phyloP scores from a whole-genome alignment of 1,284 basidiomycete genomes.

The Moesziomyces aphidis region DNA sequence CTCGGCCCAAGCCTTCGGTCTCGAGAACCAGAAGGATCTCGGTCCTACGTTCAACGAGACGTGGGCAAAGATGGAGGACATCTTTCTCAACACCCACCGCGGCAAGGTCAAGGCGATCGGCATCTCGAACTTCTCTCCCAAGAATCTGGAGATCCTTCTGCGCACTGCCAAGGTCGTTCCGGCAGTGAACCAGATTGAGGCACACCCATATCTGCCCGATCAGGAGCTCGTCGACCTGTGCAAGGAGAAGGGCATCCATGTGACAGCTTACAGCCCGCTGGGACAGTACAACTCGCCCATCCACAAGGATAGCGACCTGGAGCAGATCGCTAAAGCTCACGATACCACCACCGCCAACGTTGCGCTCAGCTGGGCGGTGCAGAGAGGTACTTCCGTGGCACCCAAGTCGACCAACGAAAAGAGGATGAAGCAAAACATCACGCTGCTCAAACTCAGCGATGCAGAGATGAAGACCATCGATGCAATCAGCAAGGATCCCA shows the following conservation, averaged over 20 bases:
- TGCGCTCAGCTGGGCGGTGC: slow-evolving; percentile 78
- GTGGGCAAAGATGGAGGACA: slow-evolving; percentile 62
- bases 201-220: slow-evolving; percentile 68
- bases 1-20: slow-evolving; percentile 13
- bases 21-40: slow-evolving; percentile 32
- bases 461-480: slow-evolving; percentile 72
- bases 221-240: slow-evolving; percentile 78
- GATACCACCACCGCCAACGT: slow-evolving; percentile 75
- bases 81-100: slow-evolving; percentile 55
- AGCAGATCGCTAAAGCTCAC: slow-evolving; percentile 75
- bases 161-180: slow-evolving; percentile 54
- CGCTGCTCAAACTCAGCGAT: slow-evolving; percentile 75
- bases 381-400: slow-evolving; percentile 69
- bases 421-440: slow-evolving; percentile 79
- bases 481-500: slow-evolving; percentile 48
- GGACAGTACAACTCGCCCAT: slow-evolving; percentile 81
- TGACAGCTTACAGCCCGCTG: slow-evolving; percentile 86
- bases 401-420: slow-evolving; percentile 71
- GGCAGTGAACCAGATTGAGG: slow-evolving; percentile 60
- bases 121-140: slow-evolving; percentile 69
- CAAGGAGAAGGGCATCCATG: slow-evolving; percentile 76
- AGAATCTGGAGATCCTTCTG: slow-evolving; percentile 50
- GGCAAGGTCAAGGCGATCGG: slow-evolving; percentile 72
- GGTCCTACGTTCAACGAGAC: slow-evolving; percentile 52
- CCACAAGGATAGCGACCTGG: slow-evolving; percentile 76